phyloP scores from a whole-genome alignment of 139 green algal genomes.

The Chlorella sp. region DNA sequence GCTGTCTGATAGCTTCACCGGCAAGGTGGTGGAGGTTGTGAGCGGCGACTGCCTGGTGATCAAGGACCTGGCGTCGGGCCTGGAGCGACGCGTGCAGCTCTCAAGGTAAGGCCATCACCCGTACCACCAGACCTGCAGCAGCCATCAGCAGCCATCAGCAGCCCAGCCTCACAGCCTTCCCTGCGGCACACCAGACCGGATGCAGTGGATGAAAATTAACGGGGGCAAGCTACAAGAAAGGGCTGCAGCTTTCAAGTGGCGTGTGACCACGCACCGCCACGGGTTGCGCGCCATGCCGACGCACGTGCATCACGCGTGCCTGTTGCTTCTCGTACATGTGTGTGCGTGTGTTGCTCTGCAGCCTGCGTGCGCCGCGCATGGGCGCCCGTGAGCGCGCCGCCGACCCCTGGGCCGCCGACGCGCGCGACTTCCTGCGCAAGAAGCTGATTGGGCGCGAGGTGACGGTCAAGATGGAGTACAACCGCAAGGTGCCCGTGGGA shows the following conservation, averaged over 20 bases:
- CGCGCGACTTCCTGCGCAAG: slow-evolving; percentile 85
- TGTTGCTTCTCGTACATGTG: too few relatives aligned
- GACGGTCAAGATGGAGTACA: slow-evolving; percentile 90
- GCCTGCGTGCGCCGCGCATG: slow-evolving; percentile 75
- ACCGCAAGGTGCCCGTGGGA: slow-evolving; percentile 59
- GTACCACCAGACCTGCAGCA: too few relatives aligned
- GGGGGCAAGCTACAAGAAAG: too few relatives aligned
- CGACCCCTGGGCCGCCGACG: slow-evolving; percentile 79
- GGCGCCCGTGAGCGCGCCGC: slow-evolving; percentile 53
- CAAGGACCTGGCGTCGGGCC: slow-evolving; percentile 51
- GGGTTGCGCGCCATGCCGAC: too few relatives aligned
- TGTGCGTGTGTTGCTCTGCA: slow-evolving; percentile 23
- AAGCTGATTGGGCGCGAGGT: slow-evolving; percentile 67
- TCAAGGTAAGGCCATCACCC: slow-evolving; percentile 50
- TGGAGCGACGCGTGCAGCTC: slow-evolving; percentile 79
- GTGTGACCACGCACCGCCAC: too few relatives aligned
- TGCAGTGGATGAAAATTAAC: too few relatives aligned
- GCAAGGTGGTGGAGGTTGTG: slow-evolving; percentile 83
- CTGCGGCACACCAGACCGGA: too few relatives aligned
- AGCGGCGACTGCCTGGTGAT: slow-evolving; percentile 89
- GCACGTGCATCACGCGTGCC: too few relatives aligned
- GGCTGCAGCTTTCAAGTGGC: too few relatives aligned
- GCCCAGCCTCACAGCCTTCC: too few relatives aligned
- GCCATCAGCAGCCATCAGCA: too few relatives aligned
- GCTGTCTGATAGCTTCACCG: slow-evolving; percentile 62